Evolutionary conservation across 495 filamentous ascomycete species (phyloP), one percentile per base, ranked within the genome.

Genomic region (Wilcoxina mikolae): DNA sequence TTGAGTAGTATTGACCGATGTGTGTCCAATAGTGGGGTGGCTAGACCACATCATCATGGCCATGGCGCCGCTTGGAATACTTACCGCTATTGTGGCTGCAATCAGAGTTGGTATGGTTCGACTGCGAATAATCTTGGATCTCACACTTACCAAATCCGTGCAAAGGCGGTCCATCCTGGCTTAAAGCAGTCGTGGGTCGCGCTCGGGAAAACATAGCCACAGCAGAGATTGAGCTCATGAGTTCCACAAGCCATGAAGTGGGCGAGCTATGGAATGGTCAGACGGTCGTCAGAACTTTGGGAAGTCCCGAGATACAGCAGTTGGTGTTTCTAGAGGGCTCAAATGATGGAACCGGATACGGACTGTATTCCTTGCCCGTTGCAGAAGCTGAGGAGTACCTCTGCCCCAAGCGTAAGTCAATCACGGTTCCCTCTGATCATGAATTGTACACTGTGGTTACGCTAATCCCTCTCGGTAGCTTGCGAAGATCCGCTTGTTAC

Each of bases 1-100:
- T 25, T 23, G 4, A 25, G 22, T 49, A 20, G 18, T 44, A 44
- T 17, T 44, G 41, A 49, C 26, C 46, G 24, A 12, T 28, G 9
- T 10, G 10, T 12, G 26, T 28, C 22, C 9, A 18, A 52, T 18
- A 54, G 51, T 70, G 33, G 69, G 62, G 4, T 60, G 68, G 39
- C 55, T 74, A 0, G 77, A 80, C 46, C 71, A 74, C 51, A 58
- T 78, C 17, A 74, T 79, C 11, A 72, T 79, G 35, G 72, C 75
- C 0, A 67, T 78, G 27, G 70, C 69, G 1, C 75, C 76, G 0
- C 61, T 78, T 0, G 77, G 76, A 1, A 73, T 80, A 11, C 52
- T 80, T 39, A 78, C 76, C 0, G 68, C 71, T 2, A 69, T 78
- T 0, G 73, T 78, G 1, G 70, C 67, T 0, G 70, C 72, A 7